Conservation (phyloP, 78 protist genomes). For the Polysphondylium violaceum region DNA sequence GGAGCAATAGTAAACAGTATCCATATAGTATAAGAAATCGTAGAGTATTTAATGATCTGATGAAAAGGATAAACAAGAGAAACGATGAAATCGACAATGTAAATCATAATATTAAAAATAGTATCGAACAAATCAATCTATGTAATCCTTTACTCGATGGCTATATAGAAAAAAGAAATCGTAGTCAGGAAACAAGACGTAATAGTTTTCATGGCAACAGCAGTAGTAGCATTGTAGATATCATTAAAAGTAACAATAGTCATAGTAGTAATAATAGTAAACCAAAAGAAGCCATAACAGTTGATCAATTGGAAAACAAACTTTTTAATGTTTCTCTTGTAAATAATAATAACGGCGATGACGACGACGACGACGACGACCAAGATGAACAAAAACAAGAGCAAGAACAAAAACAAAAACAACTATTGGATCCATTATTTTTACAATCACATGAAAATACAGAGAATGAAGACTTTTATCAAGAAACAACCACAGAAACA, state of each 20-base stretch:
- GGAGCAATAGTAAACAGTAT: neutral
- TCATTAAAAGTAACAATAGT: constrained; percentile 2
- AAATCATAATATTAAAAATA: neutral
- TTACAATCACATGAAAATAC: constrained; percentile 17
- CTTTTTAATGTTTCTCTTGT: no score
- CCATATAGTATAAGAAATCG: neutral
- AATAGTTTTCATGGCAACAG: neutral
- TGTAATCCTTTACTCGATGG: neutral
- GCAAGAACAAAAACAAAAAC: neutral
- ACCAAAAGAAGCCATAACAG: no score
- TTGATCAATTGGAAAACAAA: no score
- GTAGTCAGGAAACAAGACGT: neutral
- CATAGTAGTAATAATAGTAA: neutral
- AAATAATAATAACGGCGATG: neutral
- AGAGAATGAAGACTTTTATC: constrained; percentile 8
- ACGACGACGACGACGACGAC: neutral
- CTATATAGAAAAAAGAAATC: neutral
- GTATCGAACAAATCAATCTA: neutral
- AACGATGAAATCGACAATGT: neutral
- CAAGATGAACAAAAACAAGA: neutral
- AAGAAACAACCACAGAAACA: neutral
- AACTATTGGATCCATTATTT: neutral
- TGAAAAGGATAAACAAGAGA: neutral
- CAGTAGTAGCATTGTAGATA: neutral
- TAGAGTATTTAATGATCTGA: neutral